phyloP scores from a whole-genome alignment of 2,329 filamentous ascomycete species.

The Ramichloridium luteum region DNA sequence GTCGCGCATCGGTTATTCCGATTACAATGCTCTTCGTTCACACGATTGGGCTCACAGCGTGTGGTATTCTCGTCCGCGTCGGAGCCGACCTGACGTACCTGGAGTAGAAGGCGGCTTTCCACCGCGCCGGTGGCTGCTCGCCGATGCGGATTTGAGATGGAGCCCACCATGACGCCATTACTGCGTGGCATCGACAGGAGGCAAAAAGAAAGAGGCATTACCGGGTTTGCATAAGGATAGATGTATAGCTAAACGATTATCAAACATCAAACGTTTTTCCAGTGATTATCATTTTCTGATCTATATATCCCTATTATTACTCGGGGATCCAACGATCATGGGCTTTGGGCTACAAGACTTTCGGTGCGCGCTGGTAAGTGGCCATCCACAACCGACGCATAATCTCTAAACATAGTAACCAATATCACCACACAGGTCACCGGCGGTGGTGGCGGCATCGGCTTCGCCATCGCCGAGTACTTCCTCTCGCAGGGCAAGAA shows the following conservation, averaged over 20 bases:
- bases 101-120: too few relatives aligned
- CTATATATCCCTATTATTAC: not conserved
- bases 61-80: too few relatives aligned
- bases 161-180: too few relatives aligned
- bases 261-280: not conserved
- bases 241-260: not conserved
- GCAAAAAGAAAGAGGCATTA: not conserved
- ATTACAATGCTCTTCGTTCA: too few relatives aligned
- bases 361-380: not conserved
- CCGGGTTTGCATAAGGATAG: not conserved
- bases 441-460: slow-evolving; percentile 42
- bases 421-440: slow-evolving; percentile 23
- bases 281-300: not conserved
- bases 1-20: too few relatives aligned
- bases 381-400: not conserved
- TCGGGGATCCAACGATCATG: not conserved
- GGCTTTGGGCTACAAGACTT: not conserved
- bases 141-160: too few relatives aligned
- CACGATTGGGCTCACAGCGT: too few relatives aligned
- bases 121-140: too few relatives aligned
- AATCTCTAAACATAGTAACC: slow-evolving; percentile 3
- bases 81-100: too few relatives aligned
- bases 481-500: slow-evolving; percentile 37
- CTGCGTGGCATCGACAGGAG: not conserved
- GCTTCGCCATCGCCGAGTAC: slow-evolving; percentile 37